Percentiles rank a stretch among this genome's conserved stretches.
phyloP scores from a whole-genome alignment of 371 early-diverging fungal genomes.

The Mortierella sp. region DNA sequence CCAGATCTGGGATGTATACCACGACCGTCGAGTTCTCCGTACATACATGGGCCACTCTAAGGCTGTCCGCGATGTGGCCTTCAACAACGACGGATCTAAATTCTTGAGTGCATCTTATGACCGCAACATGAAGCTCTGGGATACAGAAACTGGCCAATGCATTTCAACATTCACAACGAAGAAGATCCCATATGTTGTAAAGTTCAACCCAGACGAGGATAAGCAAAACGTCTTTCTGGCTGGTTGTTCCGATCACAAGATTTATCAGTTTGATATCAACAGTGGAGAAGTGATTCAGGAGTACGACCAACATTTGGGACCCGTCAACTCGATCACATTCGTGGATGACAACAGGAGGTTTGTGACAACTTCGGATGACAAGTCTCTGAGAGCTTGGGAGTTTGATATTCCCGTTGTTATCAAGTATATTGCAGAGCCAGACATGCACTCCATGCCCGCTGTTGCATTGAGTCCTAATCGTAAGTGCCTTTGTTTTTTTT shows the following conservation, averaged over 20 bases:
- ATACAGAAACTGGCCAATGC: constrained; percentile 96
- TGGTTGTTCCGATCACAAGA: constrained; percentile 94
- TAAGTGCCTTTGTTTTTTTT: constrained; percentile 58
- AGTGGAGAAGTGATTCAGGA: constrained; percentile 91
- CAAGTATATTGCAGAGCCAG: constrained; percentile 96
- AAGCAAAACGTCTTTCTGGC: constrained; percentile 90
- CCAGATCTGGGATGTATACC: constrained; percentile 94
- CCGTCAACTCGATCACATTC: constrained; percentile 97
- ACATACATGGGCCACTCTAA: constrained; percentile 94
- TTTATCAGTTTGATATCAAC: constrained; percentile 84
- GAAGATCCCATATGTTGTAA: constrained; percentile 89
- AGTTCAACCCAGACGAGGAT: constrained; percentile 90
- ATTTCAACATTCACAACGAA: constrained; percentile 82
- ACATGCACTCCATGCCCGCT: constrained; percentile 96
- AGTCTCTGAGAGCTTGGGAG: constrained; percentile 97
- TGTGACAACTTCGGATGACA: constrained; percentile 96
- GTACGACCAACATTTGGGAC: constrained; percentile 97
- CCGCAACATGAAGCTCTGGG: constrained; percentile 94
- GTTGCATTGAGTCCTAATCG: constrained; percentile 90
- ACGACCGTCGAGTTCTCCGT: constrained; percentile 85
- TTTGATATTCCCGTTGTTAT: constrained; percentile 97
- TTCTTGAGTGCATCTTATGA: constrained; percentile 95
- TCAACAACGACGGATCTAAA: constrained; percentile 85
- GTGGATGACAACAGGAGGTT: constrained; percentile 95
- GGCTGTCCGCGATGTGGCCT: constrained; percentile 93